Evolutionary conservation across 2,329 filamentous ascomycete species (phyloP).

Genomic region (Penicillium sp.): DNA sequence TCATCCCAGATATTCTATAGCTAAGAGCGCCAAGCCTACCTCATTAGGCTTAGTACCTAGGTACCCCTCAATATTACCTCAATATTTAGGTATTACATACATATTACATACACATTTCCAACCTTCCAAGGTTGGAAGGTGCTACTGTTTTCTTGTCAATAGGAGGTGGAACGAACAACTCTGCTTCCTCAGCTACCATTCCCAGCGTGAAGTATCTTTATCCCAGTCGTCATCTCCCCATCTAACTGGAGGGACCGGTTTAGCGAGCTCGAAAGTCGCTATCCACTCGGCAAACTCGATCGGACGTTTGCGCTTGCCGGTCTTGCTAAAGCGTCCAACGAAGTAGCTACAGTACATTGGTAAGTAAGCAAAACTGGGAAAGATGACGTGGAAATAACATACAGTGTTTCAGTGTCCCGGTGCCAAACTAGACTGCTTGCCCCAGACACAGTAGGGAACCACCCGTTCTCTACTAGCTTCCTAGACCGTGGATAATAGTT

Average conservation of each 20-base stretch:
- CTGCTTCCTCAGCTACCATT: too few species aligned
- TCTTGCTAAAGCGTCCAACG: neutral
- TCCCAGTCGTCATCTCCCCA: neutral
- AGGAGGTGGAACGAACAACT: too few species aligned
- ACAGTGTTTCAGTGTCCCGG: neutral
- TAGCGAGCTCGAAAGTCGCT: neutral
- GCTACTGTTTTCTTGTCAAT: too few species aligned
- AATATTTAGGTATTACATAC: too few species aligned
- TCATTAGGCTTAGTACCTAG: too few species aligned
- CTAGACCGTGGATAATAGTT: neutral
- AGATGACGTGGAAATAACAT: neutral
- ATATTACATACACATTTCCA: too few species aligned
- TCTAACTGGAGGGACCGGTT: neutral
- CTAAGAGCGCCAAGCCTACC: too few species aligned
- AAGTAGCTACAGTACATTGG: neutral
- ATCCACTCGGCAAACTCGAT: neutral
- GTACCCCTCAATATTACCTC: too few species aligned
- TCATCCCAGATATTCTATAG: too few species aligned
- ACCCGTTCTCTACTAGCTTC: neutral
- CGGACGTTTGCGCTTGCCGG: neutral
- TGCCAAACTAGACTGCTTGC: neutral
- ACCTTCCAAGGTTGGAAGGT: too few species aligned
- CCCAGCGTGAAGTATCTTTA: too few species aligned
- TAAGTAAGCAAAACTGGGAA: neutral
- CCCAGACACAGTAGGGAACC: neutral